A percentile compares a stretch with the other conserved stretches of the same genome.
These are phyloP conservation scores for Herpetomonas samuelpessoai DNA, from an alignment of 208 protist species.

Conservation along the genomic window DNA sequence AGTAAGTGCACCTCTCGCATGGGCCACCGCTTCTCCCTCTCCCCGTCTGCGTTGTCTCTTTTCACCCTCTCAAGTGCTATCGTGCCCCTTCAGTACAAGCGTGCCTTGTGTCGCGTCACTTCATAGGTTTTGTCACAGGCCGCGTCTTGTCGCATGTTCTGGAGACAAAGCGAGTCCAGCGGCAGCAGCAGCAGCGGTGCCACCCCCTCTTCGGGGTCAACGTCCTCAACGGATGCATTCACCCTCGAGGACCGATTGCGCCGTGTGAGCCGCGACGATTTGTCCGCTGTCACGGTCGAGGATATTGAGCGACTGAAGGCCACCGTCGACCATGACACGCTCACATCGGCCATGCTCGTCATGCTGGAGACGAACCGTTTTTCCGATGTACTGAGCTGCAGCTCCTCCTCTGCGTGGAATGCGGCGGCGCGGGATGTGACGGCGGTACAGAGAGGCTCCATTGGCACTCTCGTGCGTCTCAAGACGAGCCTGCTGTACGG, in stretches of 20 bases:
- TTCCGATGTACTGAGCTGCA: slow-evolving; percentile 42
- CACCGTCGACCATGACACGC: slow-evolving; percentile 28
- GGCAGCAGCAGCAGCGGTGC: neutral
- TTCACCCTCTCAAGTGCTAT: too few species aligned
- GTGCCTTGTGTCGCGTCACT: too few species aligned
- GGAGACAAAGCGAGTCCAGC: too few species aligned
- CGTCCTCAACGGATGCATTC: neutral
- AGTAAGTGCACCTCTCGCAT: too few species aligned
- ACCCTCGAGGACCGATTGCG: slow-evolving; percentile 41
- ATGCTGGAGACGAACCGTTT: slow-evolving; percentile 74
- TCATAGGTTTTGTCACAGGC: too few species aligned
- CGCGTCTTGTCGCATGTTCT: too few species aligned
- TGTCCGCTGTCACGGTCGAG: slow-evolving; percentile 41
- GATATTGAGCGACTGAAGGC: slow-evolving; percentile 46
- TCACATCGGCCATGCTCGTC: slow-evolving; percentile 39
- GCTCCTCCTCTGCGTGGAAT: slow-evolving; percentile 25
- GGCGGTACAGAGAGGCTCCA: slow-evolving; percentile 17
- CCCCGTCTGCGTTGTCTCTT: too few species aligned
- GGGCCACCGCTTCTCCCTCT: too few species aligned
- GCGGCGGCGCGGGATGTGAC: slow-evolving; percentile 35
- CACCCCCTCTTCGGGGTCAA: slow-evolving; percentile 9
- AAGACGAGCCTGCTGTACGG: slow-evolving; percentile 57
- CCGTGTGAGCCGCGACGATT: slow-evolving; percentile 49
- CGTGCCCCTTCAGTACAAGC: too few species aligned
- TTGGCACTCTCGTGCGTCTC: slow-evolving; percentile 26